Percentiles rank a stretch among this genome's conserved stretches.
Evolutionary conservation across 2,329 filamentous ascomycete species (phyloP).

Genomic region (Penicillium sclerotiorum): DNA sequence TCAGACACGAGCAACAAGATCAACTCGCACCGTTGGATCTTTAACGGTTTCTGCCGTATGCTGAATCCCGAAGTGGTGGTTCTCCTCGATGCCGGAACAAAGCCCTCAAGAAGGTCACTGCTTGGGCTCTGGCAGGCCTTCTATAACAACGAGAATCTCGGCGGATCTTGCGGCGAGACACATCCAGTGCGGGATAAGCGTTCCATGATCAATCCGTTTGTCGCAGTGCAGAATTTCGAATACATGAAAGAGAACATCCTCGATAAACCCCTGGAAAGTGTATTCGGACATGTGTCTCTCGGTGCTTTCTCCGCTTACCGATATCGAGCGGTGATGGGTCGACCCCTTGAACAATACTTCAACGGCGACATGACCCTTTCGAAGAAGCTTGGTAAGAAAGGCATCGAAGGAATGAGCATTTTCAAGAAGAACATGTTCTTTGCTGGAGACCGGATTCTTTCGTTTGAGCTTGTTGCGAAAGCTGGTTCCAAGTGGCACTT

Average conservation of each 20-base stretch:
- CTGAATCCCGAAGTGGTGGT: conserved; percentile 12
- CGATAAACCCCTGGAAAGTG: conserved; percentile 14
- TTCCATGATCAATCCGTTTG: conserved; percentile 10
- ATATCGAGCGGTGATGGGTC: conserved; percentile 13
- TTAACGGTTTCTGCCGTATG: conserved; percentile 14
- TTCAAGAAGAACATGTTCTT: conserved; percentile 20
- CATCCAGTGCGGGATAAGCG: conserved; percentile 7
- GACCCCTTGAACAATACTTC: conserved; percentile 15
- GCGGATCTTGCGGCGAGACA: conserved; percentile 15
- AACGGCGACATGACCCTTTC: conserved; percentile 13
- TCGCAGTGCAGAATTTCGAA: conserved; percentile 13
- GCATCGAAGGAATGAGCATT: conserved; percentile 17
- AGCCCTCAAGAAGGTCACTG: conserved; percentile 6
- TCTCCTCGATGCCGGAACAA: conserved; percentile 13
- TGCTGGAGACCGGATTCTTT: conserved; percentile 15
- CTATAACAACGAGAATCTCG: conserved; percentile 13
- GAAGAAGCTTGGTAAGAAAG: conserved; percentile 15
- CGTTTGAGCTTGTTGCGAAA: conserved; percentile 15
- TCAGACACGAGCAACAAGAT: conserved; percentile 15
- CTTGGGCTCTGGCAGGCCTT: conserved; percentile 12
- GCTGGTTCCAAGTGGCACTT: conserved; percentile 15
- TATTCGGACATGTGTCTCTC: conserved; percentile 13
- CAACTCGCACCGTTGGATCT: conserved; percentile 17
- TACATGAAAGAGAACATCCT: conserved; percentile 13
- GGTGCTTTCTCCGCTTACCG: conserved; percentile 15